Base-by-base conservation (phyloP, 306 rosid species). In the Medicago arabica region DNA sequence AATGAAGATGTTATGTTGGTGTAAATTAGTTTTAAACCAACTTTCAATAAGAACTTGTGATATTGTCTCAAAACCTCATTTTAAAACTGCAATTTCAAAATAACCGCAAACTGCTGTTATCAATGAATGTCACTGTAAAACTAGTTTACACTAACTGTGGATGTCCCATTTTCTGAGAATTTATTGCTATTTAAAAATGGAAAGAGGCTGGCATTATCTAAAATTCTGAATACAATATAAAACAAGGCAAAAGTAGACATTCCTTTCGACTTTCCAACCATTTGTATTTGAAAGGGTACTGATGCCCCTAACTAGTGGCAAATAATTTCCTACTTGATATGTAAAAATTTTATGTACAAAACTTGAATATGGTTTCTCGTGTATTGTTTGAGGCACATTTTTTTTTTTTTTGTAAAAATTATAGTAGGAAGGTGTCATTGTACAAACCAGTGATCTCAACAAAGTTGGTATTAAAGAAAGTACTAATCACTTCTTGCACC, bases 281-380 rank as follows among this genome's bases (percentile, higher is more conserved):
- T 51, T 11, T 51, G 40, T 34, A 50, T 49, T 69, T 50, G 59
- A 36, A 51, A 47, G n/a, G 23, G 74, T 69, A 31, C 15, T 15
- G 44, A 69, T 28, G 13, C 74, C 74, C 62, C 31, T 23, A 44
- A 69, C 59, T 25, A 69, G 74, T 47, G 74, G 74, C 41, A 25
- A 8, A 28, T 13, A 40, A 18, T 40, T 34, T 41, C 50, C 31
- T 38, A 39, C 71, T 66, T 66, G n/a, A 66, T 39, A 66, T 18
- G 71, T 11, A 63, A 39, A 5, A 11, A 18, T 18, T 41, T 40
- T 17, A 40, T 40, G 4, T 21, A 21, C 36, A 57, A 59, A 59
- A 59, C 65, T 13, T 23, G 23, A 23, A 13, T 58, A 17, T 3
- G 9, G 41, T 13, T 60, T 60, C 67, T 60, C 11, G 34, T 21